Percentiles rank a stretch among this genome's conserved stretches.
These are phyloP conservation scores for Aureobasidium sp. DNA, from an alignment of 2,329 filamentous ascomycete genomes.

Conservation along the genomic window DNA sequence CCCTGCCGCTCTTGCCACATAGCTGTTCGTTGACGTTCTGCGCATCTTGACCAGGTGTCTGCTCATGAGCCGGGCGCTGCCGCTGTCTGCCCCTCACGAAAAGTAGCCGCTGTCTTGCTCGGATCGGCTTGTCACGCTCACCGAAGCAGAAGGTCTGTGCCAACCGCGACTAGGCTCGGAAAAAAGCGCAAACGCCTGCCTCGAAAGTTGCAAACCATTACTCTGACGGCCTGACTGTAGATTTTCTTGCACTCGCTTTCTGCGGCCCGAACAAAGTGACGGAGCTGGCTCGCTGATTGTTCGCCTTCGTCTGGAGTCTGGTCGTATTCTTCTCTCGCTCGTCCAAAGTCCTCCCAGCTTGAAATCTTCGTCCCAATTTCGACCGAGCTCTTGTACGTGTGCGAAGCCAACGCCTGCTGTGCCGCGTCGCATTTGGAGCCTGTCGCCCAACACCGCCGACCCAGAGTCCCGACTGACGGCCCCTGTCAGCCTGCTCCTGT, in stretches of 20 bases:
- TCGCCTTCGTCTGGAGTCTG: conserved; percentile 7
- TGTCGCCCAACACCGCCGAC: neutral
- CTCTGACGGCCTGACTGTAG: conserved; percentile 3
- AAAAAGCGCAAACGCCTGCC: conserved; percentile 10
- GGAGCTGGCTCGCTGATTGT: conserved; percentile 10
- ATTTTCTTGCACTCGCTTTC: conserved; percentile 4
- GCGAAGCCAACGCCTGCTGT: conserved; percentile 3
- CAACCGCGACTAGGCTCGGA: neutral
- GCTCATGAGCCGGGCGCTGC: neutral
- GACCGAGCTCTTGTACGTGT: neutral
- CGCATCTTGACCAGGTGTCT: neutral
- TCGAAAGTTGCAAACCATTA: conserved; percentile 8
- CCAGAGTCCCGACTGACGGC: neutral
- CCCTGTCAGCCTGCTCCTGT: conserved; percentile 1
- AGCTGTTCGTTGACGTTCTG: neutral
- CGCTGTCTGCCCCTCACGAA: conserved; percentile 6
- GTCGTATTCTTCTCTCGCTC: conserved; percentile 12
- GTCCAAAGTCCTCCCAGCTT: neutral
- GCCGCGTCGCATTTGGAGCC: neutral
- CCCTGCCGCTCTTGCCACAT: neutral
- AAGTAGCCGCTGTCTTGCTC: neutral
- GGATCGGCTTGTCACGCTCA: neutral
- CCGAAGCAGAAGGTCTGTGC: neutral
- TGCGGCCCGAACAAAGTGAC: conserved; percentile 5
- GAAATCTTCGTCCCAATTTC: neutral